These are phyloP conservation scores for Aspergillus sp. DNA, from an alignment of 2,329 filamentous ascomycete species.

Conservation along the genomic window DNA sequence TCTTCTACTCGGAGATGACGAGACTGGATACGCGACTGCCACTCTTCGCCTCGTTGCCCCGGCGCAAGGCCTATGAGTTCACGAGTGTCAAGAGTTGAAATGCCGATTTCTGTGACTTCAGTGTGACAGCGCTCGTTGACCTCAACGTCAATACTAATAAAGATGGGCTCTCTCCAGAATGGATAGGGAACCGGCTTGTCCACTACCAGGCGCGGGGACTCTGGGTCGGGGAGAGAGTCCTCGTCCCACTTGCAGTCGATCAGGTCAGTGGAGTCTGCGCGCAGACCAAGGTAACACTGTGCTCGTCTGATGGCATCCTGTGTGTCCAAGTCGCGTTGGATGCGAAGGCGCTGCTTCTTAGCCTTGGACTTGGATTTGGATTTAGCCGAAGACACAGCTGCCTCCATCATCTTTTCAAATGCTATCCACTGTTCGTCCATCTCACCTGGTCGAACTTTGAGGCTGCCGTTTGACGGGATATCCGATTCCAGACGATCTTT, in stretches of 20 bases:
- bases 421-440: slow-evolving; percentile 15
- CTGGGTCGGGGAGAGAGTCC: slow-evolving; percentile 15
- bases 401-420: slow-evolving; percentile 51
- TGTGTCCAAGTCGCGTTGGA: slow-evolving; percentile 53
- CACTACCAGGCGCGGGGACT: slow-evolving; percentile 43
- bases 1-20: slow-evolving; percentile 78
- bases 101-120: slow-evolving; percentile 79
- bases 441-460: background rate
- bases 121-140: slow-evolving; percentile 67
- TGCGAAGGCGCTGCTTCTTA: slow-evolving; percentile 51
- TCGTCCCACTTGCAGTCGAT: slow-evolving; percentile 23
- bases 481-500: slow-evolving; percentile 36
- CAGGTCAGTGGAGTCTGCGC: slow-evolving; percentile 29
- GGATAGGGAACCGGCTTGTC: slow-evolving; percentile 46
- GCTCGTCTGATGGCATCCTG: slow-evolving; percentile 60
- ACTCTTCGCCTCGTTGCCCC: slow-evolving; percentile 62
- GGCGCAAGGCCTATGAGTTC: slow-evolving; percentile 58
- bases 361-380: slow-evolving; percentile 51
- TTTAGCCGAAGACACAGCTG: slow-evolving; percentile 51
- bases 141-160: slow-evolving; percentile 81
- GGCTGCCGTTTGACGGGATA: slow-evolving; percentile 27
- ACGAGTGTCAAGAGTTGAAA: slow-evolving; percentile 75
- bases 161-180: slow-evolving; percentile 60
- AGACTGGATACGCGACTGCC: slow-evolving; percentile 66
- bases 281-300: slow-evolving; percentile 71